Base-by-base conservation (phyloP, 495 filamentous ascomycete species). In the Cladorrhinum samala region DNA sequence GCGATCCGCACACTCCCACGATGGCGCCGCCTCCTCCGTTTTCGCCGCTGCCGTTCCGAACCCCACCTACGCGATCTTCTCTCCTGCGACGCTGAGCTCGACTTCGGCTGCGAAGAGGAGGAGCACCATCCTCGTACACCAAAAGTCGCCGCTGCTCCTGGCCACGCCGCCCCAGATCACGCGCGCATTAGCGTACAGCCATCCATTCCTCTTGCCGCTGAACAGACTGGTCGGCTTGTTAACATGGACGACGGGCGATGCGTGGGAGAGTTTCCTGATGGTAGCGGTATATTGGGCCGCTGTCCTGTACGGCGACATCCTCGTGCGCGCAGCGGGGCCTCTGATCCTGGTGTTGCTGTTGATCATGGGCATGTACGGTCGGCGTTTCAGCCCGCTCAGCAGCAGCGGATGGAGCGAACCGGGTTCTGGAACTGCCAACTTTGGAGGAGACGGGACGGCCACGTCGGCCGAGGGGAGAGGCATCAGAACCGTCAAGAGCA, bases 261-360 rank as follows among this genome's bases (percentile, higher is more conserved):
- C 91, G 2, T 97, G 91, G 91, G 89, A 96, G 72, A 94, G 89
- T 74, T 99, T 99, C 69, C 73, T 99, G 44, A 65, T 97, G 24
- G 75, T 99, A 11, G 81, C 83, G 2, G 74, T 64, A 3, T 99
- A 95, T 63, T 99, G 93, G 93, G 84, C 81, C 0, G 66, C 85
- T 7, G 84, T 88, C 1, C 73, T 96, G 2, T 97, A 96, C 66
- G 90, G 90, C 38, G 92, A 95, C 68, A 71, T 76, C 18, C 73
- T 95, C 18, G 77, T 96, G 57, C 77, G 85, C 39, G 83, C 81
- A 68, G 83, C 86, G 1, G 94, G 94, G 6, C 93, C 93, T 13
- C 73, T 96, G 43, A 73, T 95, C 16, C 71, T 92, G 19, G 91
- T 96, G 18, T 59, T 85, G 48, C 73, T 77, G 2, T 73, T 97